Conservation (phyloP, 352 stramenopile species). For the Phytophthora sojae region DNA sequence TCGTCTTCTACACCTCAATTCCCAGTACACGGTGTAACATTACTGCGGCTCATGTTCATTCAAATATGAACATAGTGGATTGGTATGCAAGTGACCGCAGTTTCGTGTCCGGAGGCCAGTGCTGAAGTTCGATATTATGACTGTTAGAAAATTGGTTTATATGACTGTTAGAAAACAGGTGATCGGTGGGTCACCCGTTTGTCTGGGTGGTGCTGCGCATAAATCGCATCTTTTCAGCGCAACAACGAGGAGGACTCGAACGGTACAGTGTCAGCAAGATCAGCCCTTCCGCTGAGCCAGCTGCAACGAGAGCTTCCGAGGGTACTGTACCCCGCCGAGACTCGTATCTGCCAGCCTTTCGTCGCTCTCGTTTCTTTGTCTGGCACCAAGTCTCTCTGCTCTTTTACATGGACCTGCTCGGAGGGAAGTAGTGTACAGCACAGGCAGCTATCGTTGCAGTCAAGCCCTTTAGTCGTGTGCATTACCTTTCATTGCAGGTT, state of each 20-base stretch:
- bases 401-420: conserved; percentile 19
- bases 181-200: neutral
- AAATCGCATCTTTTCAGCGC: conserved; percentile 7
- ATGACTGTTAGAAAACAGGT: conserved; percentile 1
- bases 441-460: conserved; percentile 1
- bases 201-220: neutral
- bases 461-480: conserved; percentile 2
- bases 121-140: neutral
- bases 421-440: too few species aligned
- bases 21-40: too few species aligned
- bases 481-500: conserved; percentile 32
- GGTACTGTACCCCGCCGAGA: neutral
- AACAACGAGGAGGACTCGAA: neutral
- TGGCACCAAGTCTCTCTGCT: neutral
- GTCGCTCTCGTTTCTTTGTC: conserved; percentile 6
- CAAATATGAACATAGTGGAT: too few species aligned
- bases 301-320: conserved; percentile 7
- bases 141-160: too few species aligned
- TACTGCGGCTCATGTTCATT: too few species aligned
- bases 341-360: neutral
- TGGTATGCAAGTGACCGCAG: too few species aligned
- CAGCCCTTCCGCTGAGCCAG: conserved; percentile 19
- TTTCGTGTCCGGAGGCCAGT: too few species aligned
- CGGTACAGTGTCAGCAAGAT: conserved; percentile 8
- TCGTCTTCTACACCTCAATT: too few species aligned